Conservation (phyloP, 225 moss, liverwort and hornwort species). For the Bryoerythrophyllum caledonicum region DNA sequence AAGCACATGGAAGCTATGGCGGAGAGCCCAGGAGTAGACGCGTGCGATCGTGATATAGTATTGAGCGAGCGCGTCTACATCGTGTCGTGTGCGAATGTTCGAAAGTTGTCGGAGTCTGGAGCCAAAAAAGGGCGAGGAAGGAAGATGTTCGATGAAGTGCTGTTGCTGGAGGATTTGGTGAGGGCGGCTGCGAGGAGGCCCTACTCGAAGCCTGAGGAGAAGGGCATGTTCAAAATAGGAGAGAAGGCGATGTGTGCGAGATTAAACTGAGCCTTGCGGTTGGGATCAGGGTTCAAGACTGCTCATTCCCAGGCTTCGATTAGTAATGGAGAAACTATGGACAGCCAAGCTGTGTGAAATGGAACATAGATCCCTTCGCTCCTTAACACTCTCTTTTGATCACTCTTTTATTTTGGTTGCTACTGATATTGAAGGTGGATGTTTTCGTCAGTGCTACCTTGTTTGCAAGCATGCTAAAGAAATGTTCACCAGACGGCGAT, state of each 20-base stretch:
- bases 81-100: neutral
- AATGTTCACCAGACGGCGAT: neutral
- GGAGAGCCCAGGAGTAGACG: neutral
- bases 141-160: neutral
- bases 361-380: too few relatives aligned
- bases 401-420: accelerated
- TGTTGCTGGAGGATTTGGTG: neutral
- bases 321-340: too few relatives aligned
- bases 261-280: neutral
- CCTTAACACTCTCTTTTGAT: too few relatives aligned
- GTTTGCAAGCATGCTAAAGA: neutral
- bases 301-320: too few relatives aligned
- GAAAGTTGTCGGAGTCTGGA: neutral
- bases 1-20: neutral
- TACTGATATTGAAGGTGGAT: too few relatives aligned
- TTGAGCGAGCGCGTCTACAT: neutral
- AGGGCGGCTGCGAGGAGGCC: neutral
- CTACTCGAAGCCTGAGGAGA: neutral
- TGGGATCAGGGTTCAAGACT: neutral
- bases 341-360: too few relatives aligned
- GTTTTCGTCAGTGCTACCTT: too few relatives aligned
- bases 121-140: neutral
- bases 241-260: neutral
- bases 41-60: neutral
- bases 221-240: neutral